Evolutionary conservation across 2,329 filamentous ascomycete species (phyloP).

Genomic region (Aspergillus novofumigatus): DNA sequence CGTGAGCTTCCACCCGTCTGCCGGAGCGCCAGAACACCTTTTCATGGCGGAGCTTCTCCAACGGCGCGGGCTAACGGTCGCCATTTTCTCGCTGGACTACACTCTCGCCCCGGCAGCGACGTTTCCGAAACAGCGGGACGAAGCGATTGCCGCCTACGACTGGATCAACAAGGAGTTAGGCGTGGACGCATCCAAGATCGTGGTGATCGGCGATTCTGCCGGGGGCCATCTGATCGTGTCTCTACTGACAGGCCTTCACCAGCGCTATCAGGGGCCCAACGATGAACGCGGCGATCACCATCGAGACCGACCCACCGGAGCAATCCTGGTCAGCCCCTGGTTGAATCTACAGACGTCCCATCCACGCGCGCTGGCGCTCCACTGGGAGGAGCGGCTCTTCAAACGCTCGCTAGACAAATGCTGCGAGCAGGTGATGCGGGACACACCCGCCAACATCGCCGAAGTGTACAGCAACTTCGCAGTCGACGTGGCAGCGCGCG

Average conservation of each 20-base stretch:
- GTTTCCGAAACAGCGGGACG: constrained; percentile 69
- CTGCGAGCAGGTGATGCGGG: constrained; percentile 5
- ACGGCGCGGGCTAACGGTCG: constrained; percentile 54
- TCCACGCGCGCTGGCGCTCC: constrained; percentile 2
- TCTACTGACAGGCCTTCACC: constrained; percentile 4
- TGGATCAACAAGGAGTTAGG: constrained; percentile 7
- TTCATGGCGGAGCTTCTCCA: constrained; percentile 16
- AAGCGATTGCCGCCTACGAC: constrained; percentile 66
- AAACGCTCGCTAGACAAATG: constrained; percentile 9
- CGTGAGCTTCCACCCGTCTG: constrained; percentile 13
- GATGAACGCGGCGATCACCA: not conserved
- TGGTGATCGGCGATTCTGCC: constrained; percentile 13
- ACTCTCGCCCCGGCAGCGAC: constrained; percentile 68
- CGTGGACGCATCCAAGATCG: constrained; percentile 4
- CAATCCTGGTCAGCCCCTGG: constrained; percentile 13
- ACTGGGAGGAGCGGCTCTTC: constrained; percentile 14
- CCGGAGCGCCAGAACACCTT: constrained; percentile 12
- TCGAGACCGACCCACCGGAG: constrained; percentile 1
- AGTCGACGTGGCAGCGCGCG: constrained; percentile 1
- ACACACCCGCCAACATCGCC: not conserved
- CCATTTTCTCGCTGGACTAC: constrained; percentile 78
- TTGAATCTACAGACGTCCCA: constrained; percentile 11
- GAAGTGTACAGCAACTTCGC: constrained; percentile 10
- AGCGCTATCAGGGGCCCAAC: not conserved
- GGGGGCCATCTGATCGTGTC: constrained; percentile 10